phyloP scores from a whole-genome alignment of 2,329 filamentous ascomycete genomes.

The Madurella fahalii region DNA sequence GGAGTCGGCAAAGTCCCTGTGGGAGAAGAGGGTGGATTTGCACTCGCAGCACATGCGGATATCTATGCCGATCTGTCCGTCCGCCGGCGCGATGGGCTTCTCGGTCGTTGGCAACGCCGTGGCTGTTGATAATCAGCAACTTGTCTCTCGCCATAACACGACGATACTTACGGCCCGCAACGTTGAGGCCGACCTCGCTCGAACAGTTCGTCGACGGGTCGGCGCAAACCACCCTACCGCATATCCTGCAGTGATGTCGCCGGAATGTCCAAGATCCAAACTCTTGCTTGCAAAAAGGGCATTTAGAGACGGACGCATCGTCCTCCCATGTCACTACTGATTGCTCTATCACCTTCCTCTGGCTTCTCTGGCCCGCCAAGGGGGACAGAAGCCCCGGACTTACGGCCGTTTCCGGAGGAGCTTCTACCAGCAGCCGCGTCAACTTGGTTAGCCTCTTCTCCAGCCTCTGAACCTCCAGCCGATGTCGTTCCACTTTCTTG shows the following conservation, averaged over 20 bases:
- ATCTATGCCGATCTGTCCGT: constrained; percentile 63
- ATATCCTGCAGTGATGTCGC: constrained; percentile 90
- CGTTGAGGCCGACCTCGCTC: constrained; percentile 73
- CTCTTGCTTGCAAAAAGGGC: constrained; percentile 93
- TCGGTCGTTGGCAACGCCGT: constrained; percentile 33
- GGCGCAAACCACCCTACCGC: constrained; percentile 87
- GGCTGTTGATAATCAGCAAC: constrained; percentile 12
- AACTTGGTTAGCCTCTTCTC: constrained; percentile 91
- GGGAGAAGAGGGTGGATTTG: constrained; percentile 57
- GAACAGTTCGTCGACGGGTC: constrained; percentile 84
- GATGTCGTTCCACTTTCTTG: constrained; percentile 75
- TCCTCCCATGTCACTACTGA: constrained; percentile 95
- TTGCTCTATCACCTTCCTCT: constrained; percentile 80
- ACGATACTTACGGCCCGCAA: constrained; percentile 48
- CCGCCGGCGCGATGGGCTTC: constrained; percentile 26
- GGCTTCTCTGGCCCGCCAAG: constrained; percentile 66
- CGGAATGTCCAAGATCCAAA: constrained; percentile 92
- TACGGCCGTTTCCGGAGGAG: constrained; percentile 60
- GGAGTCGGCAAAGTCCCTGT: constrained; percentile 73
- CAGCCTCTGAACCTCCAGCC: constrained; percentile 80
- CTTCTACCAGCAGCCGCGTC: constrained; percentile 74
- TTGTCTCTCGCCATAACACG: not conserved
- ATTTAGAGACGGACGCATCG: constrained; percentile 72
- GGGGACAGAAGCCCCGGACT: constrained; percentile 54
- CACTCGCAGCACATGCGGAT: constrained; percentile 92